Base-by-base conservation (phyloP, 2,329 filamentous ascomycete species). In the Verticillium zaregamsianum region DNA sequence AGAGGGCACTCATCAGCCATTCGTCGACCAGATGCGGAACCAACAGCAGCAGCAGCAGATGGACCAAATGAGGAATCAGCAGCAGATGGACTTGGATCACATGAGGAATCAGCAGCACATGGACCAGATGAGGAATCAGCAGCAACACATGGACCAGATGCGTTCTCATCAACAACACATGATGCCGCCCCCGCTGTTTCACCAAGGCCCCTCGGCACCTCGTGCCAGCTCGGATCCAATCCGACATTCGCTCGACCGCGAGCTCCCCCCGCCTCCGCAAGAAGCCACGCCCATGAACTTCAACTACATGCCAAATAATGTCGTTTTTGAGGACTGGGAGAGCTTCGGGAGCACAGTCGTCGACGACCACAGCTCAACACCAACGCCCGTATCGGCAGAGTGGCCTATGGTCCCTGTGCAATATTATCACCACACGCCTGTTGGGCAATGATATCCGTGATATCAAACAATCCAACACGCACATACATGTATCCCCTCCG, bases 291-390 rank as follows among this genome's bases (percentile, higher is more conserved):
- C 73, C 31, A 79, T 80, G 76, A 77, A 79, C 55, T 79, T 79
- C 66, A 77, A 80, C 59, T 79, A 76, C 64, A 75, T 77, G 33
- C 71, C 76, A 3, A 70, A 71, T 3, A 70, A 72, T 8, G 70
- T 76, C 35, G 70, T 74, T 11, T 78, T 79, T 55, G 74, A 78
- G 2, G 76, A 78, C 62, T 80, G 77, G 77, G 76, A 77, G 60
- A 74, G 70, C 61, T 71, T 79, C 33, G 66, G 71, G 28, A 72
- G 73, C 25, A 68, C 73, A 25, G 70, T 76, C 23, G 67, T 76
- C 23, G 72, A 74, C 55, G 73, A 76, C 40, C 64, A 65, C 39
- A 59, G 63, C 59, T 57, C 63, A 55, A 37, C 58, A 60, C 59
- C 67, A 59, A 59, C 66, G 52, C 59, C 65, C 5, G 63, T 69